These are phyloP conservation scores for Epichloe gansuensis DNA, from an alignment of 2,329 filamentous ascomycete species.

Conservation along the genomic window DNA sequence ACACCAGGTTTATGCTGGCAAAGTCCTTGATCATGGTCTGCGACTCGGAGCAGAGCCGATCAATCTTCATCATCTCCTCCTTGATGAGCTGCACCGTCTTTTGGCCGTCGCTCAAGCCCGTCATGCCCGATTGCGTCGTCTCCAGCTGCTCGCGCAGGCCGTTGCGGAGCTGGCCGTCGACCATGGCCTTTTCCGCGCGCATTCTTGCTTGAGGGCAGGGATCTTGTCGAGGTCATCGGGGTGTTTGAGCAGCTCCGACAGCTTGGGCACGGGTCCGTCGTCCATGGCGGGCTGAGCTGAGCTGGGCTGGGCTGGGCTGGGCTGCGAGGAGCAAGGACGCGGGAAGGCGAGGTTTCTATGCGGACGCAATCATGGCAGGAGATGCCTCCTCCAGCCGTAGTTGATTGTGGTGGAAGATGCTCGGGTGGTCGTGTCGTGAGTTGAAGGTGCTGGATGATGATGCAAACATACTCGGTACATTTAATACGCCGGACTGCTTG, in stretches of 20 bases:
- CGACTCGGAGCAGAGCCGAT: conserved; percentile 91
- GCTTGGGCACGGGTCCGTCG: conserved; percentile 61
- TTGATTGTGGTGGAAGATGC: neutral
- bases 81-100: conserved; percentile 87
- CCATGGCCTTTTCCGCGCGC: conserved; percentile 84
- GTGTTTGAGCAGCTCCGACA: conserved; percentile 86
- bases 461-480: too few species aligned
- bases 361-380: conserved; percentile 11
- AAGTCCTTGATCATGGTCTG: conserved; percentile 98
- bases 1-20: conserved; percentile 79
- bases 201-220: conserved; percentile 75
- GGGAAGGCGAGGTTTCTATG: conserved; percentile 1
- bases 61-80: conserved; percentile 97
- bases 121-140: conserved; percentile 88
- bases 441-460: too few species aligned
- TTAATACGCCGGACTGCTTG: too few species aligned
- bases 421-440: too few species aligned
- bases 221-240: conserved; percentile 98
- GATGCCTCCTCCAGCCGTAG: neutral
- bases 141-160: conserved; percentile 87
- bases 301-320: conserved; percentile 5
- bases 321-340: conserved; percentile 4
- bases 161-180: conserved; percentile 81
- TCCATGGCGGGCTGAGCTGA: conserved; percentile 19
- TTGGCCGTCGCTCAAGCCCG: conserved; percentile 76